These are phyloP conservation scores for Alternaria tenuissima DNA, from an alignment of 2,329 filamentous ascomycete genomes.

Conservation along the genomic window DNA sequence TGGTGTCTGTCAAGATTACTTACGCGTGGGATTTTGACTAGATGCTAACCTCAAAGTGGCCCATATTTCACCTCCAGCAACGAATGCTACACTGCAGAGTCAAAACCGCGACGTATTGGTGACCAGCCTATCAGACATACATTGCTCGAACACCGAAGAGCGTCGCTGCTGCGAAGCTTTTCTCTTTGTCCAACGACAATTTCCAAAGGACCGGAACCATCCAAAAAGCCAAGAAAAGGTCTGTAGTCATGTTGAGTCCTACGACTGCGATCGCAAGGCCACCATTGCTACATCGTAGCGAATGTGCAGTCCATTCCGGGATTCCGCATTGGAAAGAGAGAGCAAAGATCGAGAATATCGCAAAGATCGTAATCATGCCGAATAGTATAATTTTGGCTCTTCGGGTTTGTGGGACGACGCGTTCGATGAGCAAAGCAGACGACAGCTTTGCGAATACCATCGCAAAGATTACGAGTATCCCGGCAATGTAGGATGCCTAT, in stretches of 20 bases:
- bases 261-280: slow-evolving; percentile 27
- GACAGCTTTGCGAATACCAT: slow-evolving; percentile 31
- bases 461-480: slow-evolving; percentile 21
- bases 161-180: slow-evolving; percentile 13
- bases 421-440: slow-evolving; percentile 25
- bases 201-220: slow-evolving; percentile 33
- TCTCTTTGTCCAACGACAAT: slow-evolving; percentile 26
- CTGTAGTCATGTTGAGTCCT: slow-evolving; percentile 30
- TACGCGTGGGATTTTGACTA: slow-evolving; percentile 22
- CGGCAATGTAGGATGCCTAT: slow-evolving; percentile 21
- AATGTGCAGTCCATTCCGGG: slow-evolving; percentile 16
- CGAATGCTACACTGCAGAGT: slow-evolving; percentile 19
- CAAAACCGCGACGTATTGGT: background rate
- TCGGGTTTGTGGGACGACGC: slow-evolving; percentile 27
- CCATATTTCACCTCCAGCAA: slow-evolving; percentile 26
- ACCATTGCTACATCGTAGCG: slow-evolving; percentile 21
- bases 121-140: slow-evolving; percentile 13
- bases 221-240: slow-evolving; percentile 35
- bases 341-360: slow-evolving; percentile 21
- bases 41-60: slow-evolving; percentile 11
- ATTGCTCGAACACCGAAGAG: slow-evolving; percentile 27
- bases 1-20: background rate
- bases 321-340: slow-evolving; percentile 29
- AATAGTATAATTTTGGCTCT: slow-evolving; percentile 18
- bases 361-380: slow-evolving; percentile 21